Evolutionary conservation across 257 asterid genomes (phyloP).

Genomic region (Fraxinus quadrangulata): DNA sequence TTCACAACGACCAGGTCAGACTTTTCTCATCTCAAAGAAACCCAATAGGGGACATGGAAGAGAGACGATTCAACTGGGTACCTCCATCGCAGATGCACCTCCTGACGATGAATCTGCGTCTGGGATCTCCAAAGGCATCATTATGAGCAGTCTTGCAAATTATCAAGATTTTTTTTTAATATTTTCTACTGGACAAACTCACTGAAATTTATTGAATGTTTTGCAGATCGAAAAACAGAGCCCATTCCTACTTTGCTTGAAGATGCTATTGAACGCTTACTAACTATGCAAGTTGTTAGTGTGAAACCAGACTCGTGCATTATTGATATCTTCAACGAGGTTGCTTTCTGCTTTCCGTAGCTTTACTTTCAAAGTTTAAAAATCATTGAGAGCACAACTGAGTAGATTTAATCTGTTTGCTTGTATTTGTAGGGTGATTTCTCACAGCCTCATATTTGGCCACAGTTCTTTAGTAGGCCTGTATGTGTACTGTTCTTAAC

Average conservation of each 20-base stretch:
- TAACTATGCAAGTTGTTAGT: conserved; percentile 49
- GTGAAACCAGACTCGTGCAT: conserved; percentile 78
- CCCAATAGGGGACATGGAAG: conserved; percentile 93
- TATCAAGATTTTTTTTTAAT: conserved; percentile 13
- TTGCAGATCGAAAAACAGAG: conserved; percentile 69
- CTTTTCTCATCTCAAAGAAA: conserved; percentile 63
- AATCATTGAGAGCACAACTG: conserved; percentile 15
- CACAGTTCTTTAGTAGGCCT: conserved; percentile 81
- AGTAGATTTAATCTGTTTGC: conserved; percentile 33
- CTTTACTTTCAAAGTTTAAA: conserved; percentile 17
- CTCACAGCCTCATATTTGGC: conserved; percentile 83
- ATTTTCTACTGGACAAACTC: conserved; percentile 15
- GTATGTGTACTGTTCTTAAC: conserved; percentile 71
- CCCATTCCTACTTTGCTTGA: conserved; percentile 69
- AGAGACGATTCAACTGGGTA: conserved; percentile 83
- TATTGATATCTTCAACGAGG: conserved; percentile 85
- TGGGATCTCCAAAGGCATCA: conserved; percentile 66
- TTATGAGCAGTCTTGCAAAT: conserved; percentile 21
- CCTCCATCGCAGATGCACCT: conserved; percentile 60
- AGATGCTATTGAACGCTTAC: conserved; percentile 61
- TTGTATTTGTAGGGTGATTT: conserved; percentile 70
- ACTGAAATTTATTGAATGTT: conserved; percentile 28
- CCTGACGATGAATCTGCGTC: conserved; percentile 58
- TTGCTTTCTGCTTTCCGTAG: conserved; percentile 35
- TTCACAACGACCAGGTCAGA: conserved; percentile 60